phyloP scores from a whole-genome alignment of 345 rosid genomes.

The Excoecaria agallocha region DNA sequence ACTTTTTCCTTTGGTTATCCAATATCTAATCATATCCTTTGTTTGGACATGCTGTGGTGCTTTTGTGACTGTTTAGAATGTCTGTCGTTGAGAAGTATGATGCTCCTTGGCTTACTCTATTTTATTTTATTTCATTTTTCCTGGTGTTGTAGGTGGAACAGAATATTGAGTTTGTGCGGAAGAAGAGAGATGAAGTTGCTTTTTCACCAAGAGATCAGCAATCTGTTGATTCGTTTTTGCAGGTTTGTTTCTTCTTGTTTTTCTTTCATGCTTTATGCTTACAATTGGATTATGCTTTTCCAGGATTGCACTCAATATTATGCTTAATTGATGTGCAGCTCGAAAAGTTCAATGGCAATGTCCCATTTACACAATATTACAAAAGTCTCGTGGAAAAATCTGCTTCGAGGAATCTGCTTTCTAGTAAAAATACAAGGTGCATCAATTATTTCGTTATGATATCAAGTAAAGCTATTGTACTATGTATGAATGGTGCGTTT shows the following conservation, averaged over 20 bases:
- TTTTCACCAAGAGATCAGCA: constrained; percentile 89
- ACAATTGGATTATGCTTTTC: not conserved
- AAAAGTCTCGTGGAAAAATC: constrained; percentile 59
- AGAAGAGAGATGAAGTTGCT: constrained; percentile 78
- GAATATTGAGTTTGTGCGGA: constrained; percentile 65
- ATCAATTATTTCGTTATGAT: not conserved
- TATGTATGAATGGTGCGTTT: not conserved
- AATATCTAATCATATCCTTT: too few species aligned
- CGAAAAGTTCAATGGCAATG: constrained; percentile 49
- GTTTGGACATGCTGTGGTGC: not conserved
- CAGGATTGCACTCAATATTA: constrained; percentile 12
- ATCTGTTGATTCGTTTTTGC: constrained; percentile 65
- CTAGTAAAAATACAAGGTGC: constrained; percentile 40
- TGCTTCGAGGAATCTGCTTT: constrained; percentile 38
- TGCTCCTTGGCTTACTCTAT: too few species aligned
- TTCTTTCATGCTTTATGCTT: not conserved
- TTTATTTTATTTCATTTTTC: constrained; percentile 1
- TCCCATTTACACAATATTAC: constrained; percentile 69
- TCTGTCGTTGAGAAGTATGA: too few species aligned
- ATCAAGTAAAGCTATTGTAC: not conserved
- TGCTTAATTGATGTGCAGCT: constrained; percentile 43
- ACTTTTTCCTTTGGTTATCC: not conserved
- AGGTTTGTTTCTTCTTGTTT: constrained; percentile 33
- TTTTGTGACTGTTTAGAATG: too few species aligned
- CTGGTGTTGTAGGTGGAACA: constrained; percentile 55